These are phyloP conservation scores for Colletotrichum orchidophilum DNA, from an alignment of 2,329 filamentous ascomycete species.

Conservation along the genomic window DNA sequence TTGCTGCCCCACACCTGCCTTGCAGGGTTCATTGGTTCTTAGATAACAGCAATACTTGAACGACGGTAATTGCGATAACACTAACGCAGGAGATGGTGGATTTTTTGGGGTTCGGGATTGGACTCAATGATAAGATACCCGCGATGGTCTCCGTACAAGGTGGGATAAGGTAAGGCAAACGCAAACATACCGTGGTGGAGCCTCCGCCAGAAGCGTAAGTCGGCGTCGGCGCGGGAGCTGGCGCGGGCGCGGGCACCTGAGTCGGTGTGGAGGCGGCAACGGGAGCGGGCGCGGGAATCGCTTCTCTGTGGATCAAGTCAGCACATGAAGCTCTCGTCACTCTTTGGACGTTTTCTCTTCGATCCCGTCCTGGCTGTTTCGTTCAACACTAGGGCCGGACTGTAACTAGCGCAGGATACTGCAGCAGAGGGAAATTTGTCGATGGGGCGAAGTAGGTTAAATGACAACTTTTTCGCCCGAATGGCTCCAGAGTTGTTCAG, in stretches of 20 bases:
- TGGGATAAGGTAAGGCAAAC: conserved; percentile 6
- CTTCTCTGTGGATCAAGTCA: conserved; percentile 29
- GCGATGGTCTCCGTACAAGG: neutral
- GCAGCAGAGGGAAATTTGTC: neutral
- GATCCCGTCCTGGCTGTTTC: neutral
- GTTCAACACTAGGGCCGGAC: neutral
- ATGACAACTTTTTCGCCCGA: neutral
- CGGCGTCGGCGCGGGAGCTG: conserved; percentile 25
- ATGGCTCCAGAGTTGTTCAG: neutral
- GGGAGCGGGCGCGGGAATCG: conserved; percentile 23
- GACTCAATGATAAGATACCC: neutral
- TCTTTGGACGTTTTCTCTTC: neutral
- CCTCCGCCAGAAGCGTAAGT: conserved; percentile 28
- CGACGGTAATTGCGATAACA: neutral
- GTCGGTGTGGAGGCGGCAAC: conserved; percentile 15
- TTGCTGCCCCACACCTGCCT: neutral
- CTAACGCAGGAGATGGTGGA: neutral
- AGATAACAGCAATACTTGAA: neutral
- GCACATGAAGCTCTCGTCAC: conserved; percentile 16
- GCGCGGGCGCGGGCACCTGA: neutral
- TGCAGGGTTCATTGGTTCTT: neutral
- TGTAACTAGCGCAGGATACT: neutral
- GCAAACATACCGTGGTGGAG: conserved; percentile 19
- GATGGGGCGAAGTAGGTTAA: neutral
- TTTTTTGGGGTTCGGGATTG: neutral